Base-by-base conservation (phyloP, 2,329 filamentous ascomycete species). In the Hymenoscyphus fraxineus region DNA sequence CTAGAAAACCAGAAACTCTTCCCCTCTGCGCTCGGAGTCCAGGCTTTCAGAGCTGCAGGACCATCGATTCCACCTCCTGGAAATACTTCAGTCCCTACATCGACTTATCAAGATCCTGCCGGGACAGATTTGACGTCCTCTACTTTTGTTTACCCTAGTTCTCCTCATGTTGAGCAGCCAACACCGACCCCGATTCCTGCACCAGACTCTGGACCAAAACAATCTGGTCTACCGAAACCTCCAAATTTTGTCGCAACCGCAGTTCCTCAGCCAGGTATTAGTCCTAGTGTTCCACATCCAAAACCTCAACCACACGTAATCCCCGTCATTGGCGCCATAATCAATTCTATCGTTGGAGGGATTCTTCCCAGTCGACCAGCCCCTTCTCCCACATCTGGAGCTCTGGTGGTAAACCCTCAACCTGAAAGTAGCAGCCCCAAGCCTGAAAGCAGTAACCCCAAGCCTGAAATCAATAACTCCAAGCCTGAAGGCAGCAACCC, bases 21-120 rank as follows among this genome's bases (percentile, higher is more conserved):
- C n/a, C 19, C 62, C 2, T 64, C 68, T 54, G 66, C 64, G 51
- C 63, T 65, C 15, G 69, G 63, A 16, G 22, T 69, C 16, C 55
- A 35, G 3, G 57, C 61, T 13, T 69, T 66, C 54, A 32, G 64
- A 2, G 65, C 67, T 19, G 69, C 44, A 35, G 69, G 67, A 6
- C 68, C 68, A 1, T 65, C 65, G 5, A 66, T 70, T 31, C 22
- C 64, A 15, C 15, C 40, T 39, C 58, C 47, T 19, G 5, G 12
- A 5, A 3, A 39, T 0, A 6, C 4, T 13, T 63, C 57, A 22
- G 7, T 6, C 1, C 27, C 38, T 0, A 44, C 59, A 4, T 22
- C 44, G n/a, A 60, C 62, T 32, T 54, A 51, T 9, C 60, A 61
- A 39, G 27, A 55, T 56, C 38, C 58, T 38, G 61, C 51, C 1